phyloP scores from a whole-genome alignment of 2,329 filamentous ascomycete species.

The Fusarium stilboides region DNA sequence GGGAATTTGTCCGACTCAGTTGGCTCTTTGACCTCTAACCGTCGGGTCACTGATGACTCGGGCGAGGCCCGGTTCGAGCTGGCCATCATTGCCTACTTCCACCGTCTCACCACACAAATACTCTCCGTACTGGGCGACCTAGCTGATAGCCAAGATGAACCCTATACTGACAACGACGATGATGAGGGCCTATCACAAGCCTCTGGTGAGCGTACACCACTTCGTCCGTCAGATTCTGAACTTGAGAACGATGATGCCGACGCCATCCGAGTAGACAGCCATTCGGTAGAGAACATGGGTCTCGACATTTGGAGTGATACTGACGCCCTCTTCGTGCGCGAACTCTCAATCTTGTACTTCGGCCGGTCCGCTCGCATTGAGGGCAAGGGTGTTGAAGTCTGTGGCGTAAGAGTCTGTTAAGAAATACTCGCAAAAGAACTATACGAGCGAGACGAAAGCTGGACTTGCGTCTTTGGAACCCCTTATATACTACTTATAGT shows the following conservation, averaged over 20 bases:
- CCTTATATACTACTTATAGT: constrained; percentile 36
- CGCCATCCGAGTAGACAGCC: constrained; percentile 71
- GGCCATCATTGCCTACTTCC: constrained; percentile 85
- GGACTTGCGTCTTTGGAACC: constrained; percentile 46
- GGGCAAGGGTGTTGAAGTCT: constrained; percentile 80
- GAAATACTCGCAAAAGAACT: constrained; percentile 2
- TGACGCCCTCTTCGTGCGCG: constrained; percentile 78
- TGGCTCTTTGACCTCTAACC: constrained; percentile 59
- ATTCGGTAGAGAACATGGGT: constrained; percentile 79
- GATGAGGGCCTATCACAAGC: constrained; percentile 56
- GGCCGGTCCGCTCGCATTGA: constrained; percentile 74
- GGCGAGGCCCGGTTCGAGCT: constrained; percentile 73
- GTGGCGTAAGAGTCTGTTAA: constrained; percentile 78
- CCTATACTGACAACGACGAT: constrained; percentile 54
- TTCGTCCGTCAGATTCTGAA: constrained; percentile 43
- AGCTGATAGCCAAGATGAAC: constrained; percentile 66
- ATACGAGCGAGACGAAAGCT: constrained; percentile 44
- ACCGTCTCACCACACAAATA: constrained; percentile 78
- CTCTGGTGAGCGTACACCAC: constrained; percentile 49
- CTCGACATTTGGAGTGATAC: constrained; percentile 82
- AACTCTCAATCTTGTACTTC: constrained; percentile 77
- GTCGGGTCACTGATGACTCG: constrained; percentile 53
- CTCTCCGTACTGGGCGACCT: constrained; percentile 74
- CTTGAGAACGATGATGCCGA: constrained; percentile 54
- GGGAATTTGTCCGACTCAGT: constrained; percentile 61